Percentiles rank a stretch among this genome's conserved stretches.
Conservation (phyloP, 257 asterid genomes). For the Nicotiana noctiflora region DNA sequence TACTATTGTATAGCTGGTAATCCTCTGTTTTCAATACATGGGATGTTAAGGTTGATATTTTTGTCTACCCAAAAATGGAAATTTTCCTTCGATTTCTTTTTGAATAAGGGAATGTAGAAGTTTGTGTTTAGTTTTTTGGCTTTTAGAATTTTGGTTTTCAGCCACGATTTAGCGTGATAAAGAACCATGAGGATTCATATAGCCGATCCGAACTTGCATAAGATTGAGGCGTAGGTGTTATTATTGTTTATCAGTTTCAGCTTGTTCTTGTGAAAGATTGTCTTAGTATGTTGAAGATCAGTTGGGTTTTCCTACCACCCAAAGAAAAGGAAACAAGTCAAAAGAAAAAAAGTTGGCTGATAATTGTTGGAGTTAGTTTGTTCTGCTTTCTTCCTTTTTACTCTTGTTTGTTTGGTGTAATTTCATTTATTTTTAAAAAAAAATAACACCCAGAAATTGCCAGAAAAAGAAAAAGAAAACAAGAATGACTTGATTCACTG, state of each 20-base stretch:
- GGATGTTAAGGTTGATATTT: neutral
- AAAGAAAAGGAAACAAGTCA: neutral
- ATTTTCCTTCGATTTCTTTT: neutral
- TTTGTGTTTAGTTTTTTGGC: neutral
- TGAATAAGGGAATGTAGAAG: neutral
- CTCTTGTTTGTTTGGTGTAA: neutral
- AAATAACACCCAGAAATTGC: neutral
- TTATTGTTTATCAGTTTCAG: neutral
- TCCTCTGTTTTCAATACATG: neutral
- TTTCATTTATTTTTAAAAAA: neutral
- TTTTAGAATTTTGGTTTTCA: neutral
- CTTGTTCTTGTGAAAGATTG: neutral
- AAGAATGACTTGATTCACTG: neutral
- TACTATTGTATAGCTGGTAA: neutral
- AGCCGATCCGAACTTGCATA: neutral
- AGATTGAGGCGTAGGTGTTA: neutral
- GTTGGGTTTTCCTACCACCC: neutral
- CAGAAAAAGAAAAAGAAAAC: neutral
- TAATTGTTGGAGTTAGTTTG: neutral
- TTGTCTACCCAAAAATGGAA: neutral
- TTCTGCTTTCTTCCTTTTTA: neutral
- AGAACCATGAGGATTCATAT: neutral
- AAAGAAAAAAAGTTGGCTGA: neutral
- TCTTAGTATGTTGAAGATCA: neutral
- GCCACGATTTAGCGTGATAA: too few species aligned